These are phyloP conservation scores for Sporobolomyces pararoseus DNA, from an alignment of 768 basidiomycete species.

Conservation along the genomic window DNA sequence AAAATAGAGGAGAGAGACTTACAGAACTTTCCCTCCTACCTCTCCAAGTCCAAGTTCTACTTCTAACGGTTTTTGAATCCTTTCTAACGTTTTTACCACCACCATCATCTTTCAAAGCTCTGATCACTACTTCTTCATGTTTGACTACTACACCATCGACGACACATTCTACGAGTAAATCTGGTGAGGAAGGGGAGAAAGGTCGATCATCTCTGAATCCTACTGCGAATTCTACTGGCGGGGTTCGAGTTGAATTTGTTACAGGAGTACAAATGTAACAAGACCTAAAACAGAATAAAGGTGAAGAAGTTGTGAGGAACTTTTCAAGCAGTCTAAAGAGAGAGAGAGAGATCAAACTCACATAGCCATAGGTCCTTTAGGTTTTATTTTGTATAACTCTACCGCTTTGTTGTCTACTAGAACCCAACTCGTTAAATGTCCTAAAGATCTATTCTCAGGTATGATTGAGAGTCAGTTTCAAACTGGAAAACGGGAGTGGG, in stretches of 20 bases:
- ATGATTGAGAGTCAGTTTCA: too few species aligned
- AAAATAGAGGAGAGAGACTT: neutral
- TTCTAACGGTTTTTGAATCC: neutral
- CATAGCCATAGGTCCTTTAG: neutral
- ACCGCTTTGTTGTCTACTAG: slow-evolving; percentile 1
- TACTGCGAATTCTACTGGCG: neutral
- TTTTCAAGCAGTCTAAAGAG: neutral
- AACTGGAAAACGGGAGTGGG: too few species aligned
- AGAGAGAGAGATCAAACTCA: neutral
- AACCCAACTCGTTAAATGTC: slow-evolving; percentile 1
- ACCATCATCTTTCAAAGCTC: neutral
- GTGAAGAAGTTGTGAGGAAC: too few species aligned
- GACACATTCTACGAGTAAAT: slow-evolving; percentile 1
- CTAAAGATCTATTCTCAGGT: neutral
- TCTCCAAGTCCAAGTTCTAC: slow-evolving; percentile 6
- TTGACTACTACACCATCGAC: slow-evolving; percentile 1
- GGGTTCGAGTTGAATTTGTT: neutral
- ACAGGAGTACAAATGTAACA: neutral
- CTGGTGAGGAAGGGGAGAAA: neutral
- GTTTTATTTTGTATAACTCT: slow-evolving; percentile 4
- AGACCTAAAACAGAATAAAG: too few species aligned
- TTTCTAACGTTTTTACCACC: neutral
- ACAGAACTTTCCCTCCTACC: neutral
- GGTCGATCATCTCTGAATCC: slow-evolving; percentile 11
- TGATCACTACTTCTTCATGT: neutral